Evolutionary conservation across 2,329 filamentous ascomycete species (phyloP), one percentile per base, ranked within the genome.

Genomic region (Epichloe sylvatica): DNA sequence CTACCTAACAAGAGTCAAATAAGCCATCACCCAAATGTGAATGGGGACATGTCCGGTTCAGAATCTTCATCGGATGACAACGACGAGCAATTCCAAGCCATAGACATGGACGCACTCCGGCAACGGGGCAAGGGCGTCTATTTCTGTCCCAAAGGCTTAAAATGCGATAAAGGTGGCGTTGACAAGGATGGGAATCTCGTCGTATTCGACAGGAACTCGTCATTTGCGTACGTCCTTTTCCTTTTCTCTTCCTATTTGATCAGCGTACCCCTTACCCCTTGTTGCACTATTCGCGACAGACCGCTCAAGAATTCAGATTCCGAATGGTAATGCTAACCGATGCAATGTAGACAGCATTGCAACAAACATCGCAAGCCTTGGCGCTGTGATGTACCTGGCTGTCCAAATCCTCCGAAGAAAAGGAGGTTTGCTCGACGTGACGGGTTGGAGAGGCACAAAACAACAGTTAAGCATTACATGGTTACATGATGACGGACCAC

Each of bases 291-390:
- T 7, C 30, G 25, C 2, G 30, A 11, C 4, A 12, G 7, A 38
- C 25, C 15, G 35, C 39, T 19, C 11, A 33, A 40, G 17, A 34
- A 30, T 7, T 19, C 38, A 9, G 44, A 34, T 11, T 19, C 33
- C 19, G 13, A 15, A 46, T 33, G 43, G 45, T 37, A 48, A 36
- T 42, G 25, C 50, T 50, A 36, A 50, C 34, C 35, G 42, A 53
- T 23, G 9, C 30, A 13, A 15, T 47, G 51, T 54, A 70, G 67
- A 47, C 67, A 70, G 56, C 67, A 70, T 53, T 65, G 66, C 51
- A 68, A 70, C 56, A 70, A 70, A 44, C 67, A 70, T 52, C 60
- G 64, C 25, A 70, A 69, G 52, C 67, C 67, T 15, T 70, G 65
- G 64, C 63, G 63, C 21, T 70, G 67, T 55, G 60, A 64, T 39